Evolutionary conservation across 768 basidiomycete genomes (phyloP).

Genomic region (Termitomyces sp.): DNA sequence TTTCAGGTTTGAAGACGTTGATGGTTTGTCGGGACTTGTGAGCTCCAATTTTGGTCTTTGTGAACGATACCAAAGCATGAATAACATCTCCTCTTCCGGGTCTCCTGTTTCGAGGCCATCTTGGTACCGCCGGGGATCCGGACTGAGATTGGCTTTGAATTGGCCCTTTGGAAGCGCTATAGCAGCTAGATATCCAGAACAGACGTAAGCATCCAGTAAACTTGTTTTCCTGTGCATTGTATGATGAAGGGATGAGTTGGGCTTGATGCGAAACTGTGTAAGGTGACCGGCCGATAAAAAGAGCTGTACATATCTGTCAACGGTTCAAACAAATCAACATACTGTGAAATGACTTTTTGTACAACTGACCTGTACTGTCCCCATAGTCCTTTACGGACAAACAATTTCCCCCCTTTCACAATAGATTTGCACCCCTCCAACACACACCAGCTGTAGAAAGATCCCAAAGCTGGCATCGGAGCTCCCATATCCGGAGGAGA

Average conservation of each 20-base stretch:
- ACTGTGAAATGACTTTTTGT: background rate
- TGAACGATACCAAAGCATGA: slow-evolving; percentile 70
- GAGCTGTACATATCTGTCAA: slow-evolving; percentile 57
- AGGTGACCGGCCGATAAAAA: slow-evolving; percentile 75
- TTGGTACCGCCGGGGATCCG: slow-evolving; percentile 69
- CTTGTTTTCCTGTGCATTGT: slow-evolving; percentile 50
- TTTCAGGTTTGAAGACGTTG: slow-evolving; percentile 20
- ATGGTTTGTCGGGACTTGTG: slow-evolving; percentile 12
- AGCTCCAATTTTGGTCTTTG: slow-evolving; percentile 22
- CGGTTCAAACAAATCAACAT: background rate
- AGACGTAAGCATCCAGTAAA: slow-evolving; percentile 73
- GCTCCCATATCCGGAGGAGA: slow-evolving; percentile 47
- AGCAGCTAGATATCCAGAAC: slow-evolving; percentile 81
- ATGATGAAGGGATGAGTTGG: slow-evolving; percentile 50
- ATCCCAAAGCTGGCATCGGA: slow-evolving; percentile 51
- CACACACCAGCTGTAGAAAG: slow-evolving; percentile 85
- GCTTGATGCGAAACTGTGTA: slow-evolving; percentile 63
- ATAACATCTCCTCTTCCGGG: slow-evolving; percentile 80
- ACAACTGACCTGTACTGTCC: slow-evolving; percentile 78
- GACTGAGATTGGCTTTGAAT: slow-evolving; percentile 45
- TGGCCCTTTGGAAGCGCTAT: slow-evolving; percentile 60
- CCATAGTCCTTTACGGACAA: slow-evolving; percentile 60
- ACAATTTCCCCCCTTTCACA: slow-evolving; percentile 67
- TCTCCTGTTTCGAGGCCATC: slow-evolving; percentile 91
- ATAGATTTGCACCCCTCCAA: slow-evolving; percentile 76